Percentiles rank a stretch among this genome's conserved stretches.
phyloP scores from a whole-genome alignment of 2,329 filamentous ascomycete species.

The Fusarium beomiforme region DNA sequence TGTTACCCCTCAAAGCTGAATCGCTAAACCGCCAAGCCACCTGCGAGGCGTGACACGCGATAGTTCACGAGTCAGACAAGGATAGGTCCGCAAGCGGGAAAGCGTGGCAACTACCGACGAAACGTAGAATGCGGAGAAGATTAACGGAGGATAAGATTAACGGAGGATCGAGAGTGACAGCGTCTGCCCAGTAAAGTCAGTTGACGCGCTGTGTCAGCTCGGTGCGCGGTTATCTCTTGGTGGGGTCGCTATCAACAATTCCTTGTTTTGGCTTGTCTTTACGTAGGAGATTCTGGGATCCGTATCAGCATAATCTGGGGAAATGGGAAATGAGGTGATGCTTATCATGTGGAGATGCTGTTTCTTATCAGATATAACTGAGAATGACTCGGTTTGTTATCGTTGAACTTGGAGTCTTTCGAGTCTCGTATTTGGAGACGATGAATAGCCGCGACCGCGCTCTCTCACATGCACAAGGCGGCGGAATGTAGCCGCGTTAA shows the following conservation, averaged over 20 bases:
- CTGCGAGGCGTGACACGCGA: not conserved
- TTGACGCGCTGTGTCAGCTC: conserved; percentile 24
- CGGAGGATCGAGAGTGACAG: not conserved
- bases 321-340: conserved; percentile 19
- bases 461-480: not conserved
- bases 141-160: not conserved
- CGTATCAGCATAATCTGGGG: conserved; percentile 16
- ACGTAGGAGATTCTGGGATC: conserved; percentile 17
- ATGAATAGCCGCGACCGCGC: conserved; percentile 17
- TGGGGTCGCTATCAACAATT: conserved; percentile 29
- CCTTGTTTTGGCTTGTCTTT: conserved; percentile 4
- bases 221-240: conserved; percentile 37
- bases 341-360: conserved; percentile 15
- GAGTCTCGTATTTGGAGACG: not conserved
- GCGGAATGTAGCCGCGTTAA: conserved; percentile 19
- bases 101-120: not conserved
- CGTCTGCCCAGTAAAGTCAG: conserved; percentile 10
- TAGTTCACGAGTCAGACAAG: not conserved
- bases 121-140: conserved; percentile 7
- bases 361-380: conserved; percentile 5
- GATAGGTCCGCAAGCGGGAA: not conserved
- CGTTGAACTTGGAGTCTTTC: not conserved
- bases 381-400: not conserved
- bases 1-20: not conserved
- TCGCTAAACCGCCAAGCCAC: not conserved